Percentiles rank a stretch among this genome's conserved stretches.
Conservation (phyloP, 495 filamentous ascomycete genomes). For the Amniculicola lignicola region DNA sequence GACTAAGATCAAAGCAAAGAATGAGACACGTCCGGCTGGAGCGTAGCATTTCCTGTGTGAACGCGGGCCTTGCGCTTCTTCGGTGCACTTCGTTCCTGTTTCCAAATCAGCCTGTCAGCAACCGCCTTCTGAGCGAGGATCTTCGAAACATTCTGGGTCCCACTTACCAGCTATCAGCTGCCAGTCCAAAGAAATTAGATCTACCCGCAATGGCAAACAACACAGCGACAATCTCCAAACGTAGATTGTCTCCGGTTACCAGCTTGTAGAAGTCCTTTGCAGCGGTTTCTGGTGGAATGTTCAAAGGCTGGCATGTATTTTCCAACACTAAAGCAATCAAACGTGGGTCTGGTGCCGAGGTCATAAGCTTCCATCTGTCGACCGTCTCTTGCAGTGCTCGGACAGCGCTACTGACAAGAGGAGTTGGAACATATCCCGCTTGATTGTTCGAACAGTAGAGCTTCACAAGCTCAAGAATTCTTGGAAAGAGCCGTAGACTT, state of each 20-base stretch:
- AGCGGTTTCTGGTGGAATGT: constrained; percentile 2
- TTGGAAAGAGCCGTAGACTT: constrained; percentile 5
- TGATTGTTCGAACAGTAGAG: background rate
- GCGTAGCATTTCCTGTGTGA: constrained; percentile 19
- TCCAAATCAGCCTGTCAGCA: no score
- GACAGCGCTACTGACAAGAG: background rate
- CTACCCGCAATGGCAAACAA: constrained; percentile 10
- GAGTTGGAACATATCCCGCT: background rate
- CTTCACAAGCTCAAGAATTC: constrained; percentile 1
- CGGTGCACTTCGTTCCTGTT: background rate
- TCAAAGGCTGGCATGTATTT: constrained; percentile 9
- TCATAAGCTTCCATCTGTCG: constrained; percentile 11
- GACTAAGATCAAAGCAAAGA: constrained; percentile 7
- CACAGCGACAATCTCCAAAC: constrained; percentile 16
- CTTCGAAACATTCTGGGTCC: background rate
- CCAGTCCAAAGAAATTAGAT: constrained; percentile 3
- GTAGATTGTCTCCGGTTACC: constrained; percentile 18
- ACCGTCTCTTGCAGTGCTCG: constrained; percentile 10
- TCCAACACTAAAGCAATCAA: constrained; percentile 6
- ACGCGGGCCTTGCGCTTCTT: background rate
- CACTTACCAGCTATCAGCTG: background rate
- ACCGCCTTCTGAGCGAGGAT: constrained; percentile 4
- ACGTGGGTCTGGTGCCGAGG: constrained; percentile 1
- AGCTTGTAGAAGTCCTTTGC: constrained; percentile 10
- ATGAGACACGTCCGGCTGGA: constrained; percentile 16